Conservation (phyloP, 1,284 basidiomycete species). For the Papiliotrema nemorosa region DNA sequence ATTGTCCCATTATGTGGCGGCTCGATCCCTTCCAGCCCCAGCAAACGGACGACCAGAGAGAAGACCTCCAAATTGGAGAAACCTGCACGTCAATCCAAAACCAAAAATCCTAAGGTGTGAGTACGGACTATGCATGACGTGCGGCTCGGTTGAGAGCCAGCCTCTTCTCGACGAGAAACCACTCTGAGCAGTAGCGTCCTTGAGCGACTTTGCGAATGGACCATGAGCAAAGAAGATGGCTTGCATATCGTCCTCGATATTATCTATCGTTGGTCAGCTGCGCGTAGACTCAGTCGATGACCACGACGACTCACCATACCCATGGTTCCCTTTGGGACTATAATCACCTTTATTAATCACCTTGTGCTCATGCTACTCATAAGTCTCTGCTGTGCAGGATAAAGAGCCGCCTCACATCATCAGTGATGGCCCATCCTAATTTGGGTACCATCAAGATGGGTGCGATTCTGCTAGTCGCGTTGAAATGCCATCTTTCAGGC, state of each 20-base stretch:
- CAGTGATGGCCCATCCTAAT: conserved; percentile 68
- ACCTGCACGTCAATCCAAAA: conserved; percentile 33
- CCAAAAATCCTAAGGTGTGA: background rate
- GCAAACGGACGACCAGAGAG: conserved; percentile 69
- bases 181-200: conserved; percentile 50
- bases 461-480: conserved; percentile 67
- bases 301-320: conserved; percentile 56
- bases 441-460: conserved; percentile 80
- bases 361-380: conserved; percentile 40
- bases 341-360: conserved; percentile 58
- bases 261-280: conserved; percentile 61
- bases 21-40: conserved; percentile 60
- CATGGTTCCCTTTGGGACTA: conserved; percentile 58
- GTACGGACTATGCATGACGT: conserved; percentile 62
- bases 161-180: conserved; percentile 2
- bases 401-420: conserved; percentile 39
- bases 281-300: conserved; percentile 55
- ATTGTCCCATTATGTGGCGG: conserved; percentile 71
- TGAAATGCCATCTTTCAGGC: conserved; percentile 75
- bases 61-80: conserved; percentile 84
- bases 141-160: conserved; percentile 55
- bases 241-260: conserved; percentile 69
- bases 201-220: conserved; percentile 69
- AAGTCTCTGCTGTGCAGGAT: background rate
- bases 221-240: conserved; percentile 87